Evolutionary conservation across 1,284 basidiomycete genomes (phyloP).

Genomic region (Cronartium quercuum): DNA sequence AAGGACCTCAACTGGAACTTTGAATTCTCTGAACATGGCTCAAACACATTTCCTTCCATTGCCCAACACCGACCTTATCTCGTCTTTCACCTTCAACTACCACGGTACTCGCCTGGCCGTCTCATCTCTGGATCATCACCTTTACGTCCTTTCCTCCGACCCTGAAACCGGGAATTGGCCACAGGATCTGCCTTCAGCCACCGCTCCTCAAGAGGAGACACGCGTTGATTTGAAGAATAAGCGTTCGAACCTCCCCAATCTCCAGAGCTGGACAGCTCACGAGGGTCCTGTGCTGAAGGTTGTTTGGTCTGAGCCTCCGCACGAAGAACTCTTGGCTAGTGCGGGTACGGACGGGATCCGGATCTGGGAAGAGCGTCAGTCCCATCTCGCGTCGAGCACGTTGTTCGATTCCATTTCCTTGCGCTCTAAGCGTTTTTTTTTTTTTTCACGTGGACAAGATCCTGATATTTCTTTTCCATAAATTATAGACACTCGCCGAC

Average conservation of each 20-base stretch:
- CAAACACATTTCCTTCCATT: conserved; percentile 35
- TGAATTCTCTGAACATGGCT: conserved; percentile 2
- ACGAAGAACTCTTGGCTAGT: conserved; percentile 26
- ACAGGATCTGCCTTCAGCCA: conserved; percentile 48
- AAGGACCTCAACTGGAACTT: too few species aligned
- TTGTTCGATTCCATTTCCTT: background rate
- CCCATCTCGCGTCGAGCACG: background rate
- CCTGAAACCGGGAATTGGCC: conserved; percentile 38
- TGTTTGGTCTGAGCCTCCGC: conserved; percentile 36
- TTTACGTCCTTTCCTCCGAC: conserved; percentile 40
- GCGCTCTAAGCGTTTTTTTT: background rate
- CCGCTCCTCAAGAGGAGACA: too few species aligned
- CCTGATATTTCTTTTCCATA: background rate
- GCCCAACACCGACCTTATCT: conserved; percentile 63
- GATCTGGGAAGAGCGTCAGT: conserved; percentile 31
- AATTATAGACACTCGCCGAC: background rate
- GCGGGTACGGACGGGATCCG: conserved; percentile 21
- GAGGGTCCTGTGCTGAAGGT: conserved; percentile 31
- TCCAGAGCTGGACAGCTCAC: conserved; percentile 33
- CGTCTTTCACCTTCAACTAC: conserved; percentile 79
- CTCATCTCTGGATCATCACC: conserved; percentile 71
- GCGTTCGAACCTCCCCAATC: background rate
- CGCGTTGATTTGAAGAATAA: conserved; percentile 59
- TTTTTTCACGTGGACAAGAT: background rate
- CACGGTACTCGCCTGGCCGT: conserved; percentile 74